Percentiles rank a stretch among this genome's conserved stretches.
phyloP scores from a whole-genome alignment of 768 basidiomycete genomes.

The Flagelloscypha sp. region DNA sequence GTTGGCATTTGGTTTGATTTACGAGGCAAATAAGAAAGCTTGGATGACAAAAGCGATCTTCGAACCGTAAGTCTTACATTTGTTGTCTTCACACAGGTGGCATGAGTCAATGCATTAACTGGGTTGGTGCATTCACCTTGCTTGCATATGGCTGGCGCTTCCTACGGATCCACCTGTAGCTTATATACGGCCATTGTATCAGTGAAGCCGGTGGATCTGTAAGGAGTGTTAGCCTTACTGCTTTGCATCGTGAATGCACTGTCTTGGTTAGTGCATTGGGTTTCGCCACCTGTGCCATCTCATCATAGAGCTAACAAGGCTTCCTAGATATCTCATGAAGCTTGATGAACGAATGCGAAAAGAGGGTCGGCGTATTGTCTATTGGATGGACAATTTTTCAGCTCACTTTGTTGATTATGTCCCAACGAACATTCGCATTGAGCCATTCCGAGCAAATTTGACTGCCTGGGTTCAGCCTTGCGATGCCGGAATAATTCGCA shows the following conservation, averaged over 20 bases:
- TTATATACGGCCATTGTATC: no score
- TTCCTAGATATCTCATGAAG: conserved; percentile 16
- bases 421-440: conserved; percentile 21
- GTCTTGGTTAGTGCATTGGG: no score
- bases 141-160: no score
- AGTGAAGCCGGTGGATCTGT: no score
- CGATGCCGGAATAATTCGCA: conserved; percentile 27
- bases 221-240: no score
- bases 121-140: not conserved
- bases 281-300: no score
- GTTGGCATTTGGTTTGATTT: conserved; percentile 23
- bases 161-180: no score
- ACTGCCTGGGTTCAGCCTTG: conserved; percentile 28
- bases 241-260: no score
- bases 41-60: conserved; percentile 31
- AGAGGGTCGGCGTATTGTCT: conserved; percentile 15
- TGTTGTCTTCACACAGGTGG: no score
- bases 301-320: not conserved
- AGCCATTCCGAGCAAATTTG: conserved; percentile 25
- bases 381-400: conserved; percentile 25
- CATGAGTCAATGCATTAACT: not conserved
- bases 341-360: conserved; percentile 17
- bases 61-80: conserved; percentile 20
- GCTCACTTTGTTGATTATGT: conserved; percentile 19
- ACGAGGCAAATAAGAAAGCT: conserved; percentile 27